These are phyloP conservation scores for Trametopsis cervina DNA, from an alignment of 768 basidiomycete species.

Conservation along the genomic window DNA sequence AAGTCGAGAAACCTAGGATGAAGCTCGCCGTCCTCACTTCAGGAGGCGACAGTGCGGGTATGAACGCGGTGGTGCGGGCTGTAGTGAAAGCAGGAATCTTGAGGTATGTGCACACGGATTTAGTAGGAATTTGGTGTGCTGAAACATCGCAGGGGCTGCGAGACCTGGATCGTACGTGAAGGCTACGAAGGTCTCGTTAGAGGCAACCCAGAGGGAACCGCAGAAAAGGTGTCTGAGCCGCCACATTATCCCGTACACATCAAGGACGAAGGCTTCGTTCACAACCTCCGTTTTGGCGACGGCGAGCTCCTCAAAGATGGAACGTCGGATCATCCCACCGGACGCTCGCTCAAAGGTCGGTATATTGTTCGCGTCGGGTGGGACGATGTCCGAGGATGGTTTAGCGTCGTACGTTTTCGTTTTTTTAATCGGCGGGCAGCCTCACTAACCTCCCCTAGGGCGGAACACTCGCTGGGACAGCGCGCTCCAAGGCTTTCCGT, in stretches of 20 bases:
- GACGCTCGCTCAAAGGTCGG: slow-evolving; percentile 76
- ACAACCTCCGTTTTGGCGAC: slow-evolving; percentile 79
- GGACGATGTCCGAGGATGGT: slow-evolving; percentile 97
- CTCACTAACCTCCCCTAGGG: slow-evolving; percentile 46
- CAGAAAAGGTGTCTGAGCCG: slow-evolving; percentile 21
- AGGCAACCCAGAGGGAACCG: slow-evolving; percentile 52
- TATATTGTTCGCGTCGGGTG: slow-evolving; percentile 96
- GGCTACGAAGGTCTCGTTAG: slow-evolving; percentile 97
- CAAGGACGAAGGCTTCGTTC: slow-evolving; percentile 37
- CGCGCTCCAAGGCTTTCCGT: slow-evolving; percentile 78
- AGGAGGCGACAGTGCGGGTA: slow-evolving; percentile 96
- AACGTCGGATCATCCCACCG: slow-evolving; percentile 61
- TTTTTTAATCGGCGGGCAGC: too few species aligned
- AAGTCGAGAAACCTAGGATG: slow-evolving; percentile 47
- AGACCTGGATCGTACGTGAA: slow-evolving; percentile 94
- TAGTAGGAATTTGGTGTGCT: slow-evolving; percentile 1
- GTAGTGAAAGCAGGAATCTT: slow-evolving; percentile 91
- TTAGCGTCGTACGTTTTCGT: slow-evolving; percentile 61
- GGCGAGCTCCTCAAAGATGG: slow-evolving; percentile 73
- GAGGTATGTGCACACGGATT: slow-evolving; percentile 43
- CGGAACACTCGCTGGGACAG: slow-evolving; percentile 94
- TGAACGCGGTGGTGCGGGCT: slow-evolving; percentile 92
- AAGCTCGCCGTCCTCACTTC: slow-evolving; percentile 93
- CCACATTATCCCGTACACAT: slow-evolving; percentile 16
- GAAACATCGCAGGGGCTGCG: slow-evolving; percentile 66